Evolutionary conservation across 371 early-diverging fungal species (phyloP).

Genomic region (Mucor lusitanicus): DNA sequence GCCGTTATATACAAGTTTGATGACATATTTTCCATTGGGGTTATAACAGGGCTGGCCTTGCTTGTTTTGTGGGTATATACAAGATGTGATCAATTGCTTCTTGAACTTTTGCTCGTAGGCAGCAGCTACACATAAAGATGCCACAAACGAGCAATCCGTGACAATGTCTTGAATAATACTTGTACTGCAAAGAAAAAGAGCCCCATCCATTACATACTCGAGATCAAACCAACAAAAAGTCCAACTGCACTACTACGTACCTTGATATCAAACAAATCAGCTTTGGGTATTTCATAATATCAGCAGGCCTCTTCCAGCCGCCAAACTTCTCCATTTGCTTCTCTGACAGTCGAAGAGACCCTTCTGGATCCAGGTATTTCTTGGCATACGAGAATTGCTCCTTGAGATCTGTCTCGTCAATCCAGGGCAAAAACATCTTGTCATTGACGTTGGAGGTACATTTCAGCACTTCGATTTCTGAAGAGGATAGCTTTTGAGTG

Average conservation of each 20-base stretch:
- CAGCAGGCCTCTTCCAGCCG: conserved; percentile 81
- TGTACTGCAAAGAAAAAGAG: conserved; percentile 25
- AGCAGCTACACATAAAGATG: conserved; percentile 86
- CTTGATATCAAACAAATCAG: conserved; percentile 70
- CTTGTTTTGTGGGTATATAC: conserved; percentile 84
- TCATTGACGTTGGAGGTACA: conserved; percentile 73
- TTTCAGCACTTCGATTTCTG: conserved; percentile 67
- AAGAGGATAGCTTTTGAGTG: conserved; percentile 32
- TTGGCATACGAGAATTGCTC: conserved; percentile 58
- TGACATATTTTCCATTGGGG: conserved; percentile 85
- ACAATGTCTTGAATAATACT: conserved; percentile 82
- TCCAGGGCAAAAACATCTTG: conserved; percentile 77
- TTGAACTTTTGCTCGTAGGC: conserved; percentile 79
- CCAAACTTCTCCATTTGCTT: conserved; percentile 76
- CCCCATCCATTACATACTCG: not conserved
- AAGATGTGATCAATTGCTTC: conserved; percentile 80
- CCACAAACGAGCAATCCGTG: conserved; percentile 94
- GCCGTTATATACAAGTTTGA: conserved; percentile 86
- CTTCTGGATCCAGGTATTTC: conserved; percentile 70
- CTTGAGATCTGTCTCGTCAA: conserved; percentile 59
- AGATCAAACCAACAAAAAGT: not conserved
- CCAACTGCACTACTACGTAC: conserved; percentile 6
- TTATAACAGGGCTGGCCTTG: conserved; percentile 79
- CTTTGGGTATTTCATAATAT: conserved; percentile 67
- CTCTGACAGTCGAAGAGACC: conserved; percentile 71